Evolutionary conservation across 1,139 yeast genomes (phyloP), one percentile per base, ranked within the genome.

Genomic region (Yamadazyma diddensiae): DNA sequence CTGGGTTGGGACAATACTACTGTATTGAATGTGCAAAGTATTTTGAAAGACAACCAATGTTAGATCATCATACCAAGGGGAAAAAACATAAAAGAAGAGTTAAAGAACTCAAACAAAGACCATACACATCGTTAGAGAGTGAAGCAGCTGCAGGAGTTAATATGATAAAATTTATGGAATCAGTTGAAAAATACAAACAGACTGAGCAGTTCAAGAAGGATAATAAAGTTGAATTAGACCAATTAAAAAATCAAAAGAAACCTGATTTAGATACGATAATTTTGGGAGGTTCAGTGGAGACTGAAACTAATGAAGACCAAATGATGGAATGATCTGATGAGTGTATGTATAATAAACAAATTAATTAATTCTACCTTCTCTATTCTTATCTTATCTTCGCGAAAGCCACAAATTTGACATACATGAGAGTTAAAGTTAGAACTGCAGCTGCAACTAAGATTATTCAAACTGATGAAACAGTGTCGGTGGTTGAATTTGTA

Each of bases 21-120:
- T 92, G 97, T 60, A 73, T 92, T 36, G 95, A 88, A 45, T 92
- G 98, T 69, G 95, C 95, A 33, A 85, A 82, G 58, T 87, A 92
- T 58, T 87, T 79, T 52, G 97, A 90, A 53, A 81, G 81, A 39
- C 90, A 83, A 35, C 57, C 62, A 26, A 84, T 95, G 10, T 68
- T 85, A 41, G 78, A 77, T 43, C 72, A 81, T 16, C 98, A 92
- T 61, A 63, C 72, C 43, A 76, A 77, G 49, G 73, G 83, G 7
- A 88, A 88, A 54, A 73, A 81, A 7, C 97, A 92, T 59, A 88
- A 84, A 57, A 75, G 98, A 60, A 71, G 95, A 52, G 82, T 84
- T 20, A 85, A 79, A 58, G 83, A 79, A 32, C 65, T 92, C 46
- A 77, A 73, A 37, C 78, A 71, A 34, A 80, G 82, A 34, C 97